Base-by-base conservation (phyloP, 164 flowering plant species). In the Nymphaea thermarum region DNA sequence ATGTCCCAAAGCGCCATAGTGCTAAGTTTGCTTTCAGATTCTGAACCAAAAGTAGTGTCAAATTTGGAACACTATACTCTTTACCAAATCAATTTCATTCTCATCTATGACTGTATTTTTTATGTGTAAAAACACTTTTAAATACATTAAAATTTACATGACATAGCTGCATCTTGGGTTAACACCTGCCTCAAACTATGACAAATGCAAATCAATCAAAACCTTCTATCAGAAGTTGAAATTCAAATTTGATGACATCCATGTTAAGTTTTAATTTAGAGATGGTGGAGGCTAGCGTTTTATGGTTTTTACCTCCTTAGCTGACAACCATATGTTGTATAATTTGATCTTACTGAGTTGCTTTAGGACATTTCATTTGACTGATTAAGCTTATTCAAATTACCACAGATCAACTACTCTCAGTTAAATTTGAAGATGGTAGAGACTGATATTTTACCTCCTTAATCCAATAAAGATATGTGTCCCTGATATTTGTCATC, bases 1-100 rank as follows among this genome's bases (percentile, higher is more conserved):
- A 73, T 42, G 98, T 92, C 67, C 99, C 98, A 64, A 95, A 91
- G 77, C 86, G 90, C 98, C 99, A 95, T 84, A 95, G 68, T 43
- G 91, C 87, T 75, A 92, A 76, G 75, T 90, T 87, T 18, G 92
- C 90, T 69, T 82, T 85, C 81, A 92, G 80, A 80, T 92, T 95
- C 98, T 92, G 88, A 77, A 73, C 43, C 73, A 68, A 4, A 47
- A 57, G 41, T 43, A 3, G 16, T 3, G 57, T 51, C 57, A 51
- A 51, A 51, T 25, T 25, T 25, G 36, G 36, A 25, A 25, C 36
- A 25, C 36, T 25, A 25, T 25, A 25, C 36, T 25, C 36, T 25
- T 25, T 25, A 25, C 1, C 36, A 25, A 25, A 25, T 25, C 36
- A 25, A 25, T 25, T 25, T 25, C 36, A 25, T 1, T 25, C 36